Evolutionary conservation across 169 alveolate genomes (phyloP), one percentile per base, ranked within the genome.

Genomic region (Cryptosporidium viatorum): DNA sequence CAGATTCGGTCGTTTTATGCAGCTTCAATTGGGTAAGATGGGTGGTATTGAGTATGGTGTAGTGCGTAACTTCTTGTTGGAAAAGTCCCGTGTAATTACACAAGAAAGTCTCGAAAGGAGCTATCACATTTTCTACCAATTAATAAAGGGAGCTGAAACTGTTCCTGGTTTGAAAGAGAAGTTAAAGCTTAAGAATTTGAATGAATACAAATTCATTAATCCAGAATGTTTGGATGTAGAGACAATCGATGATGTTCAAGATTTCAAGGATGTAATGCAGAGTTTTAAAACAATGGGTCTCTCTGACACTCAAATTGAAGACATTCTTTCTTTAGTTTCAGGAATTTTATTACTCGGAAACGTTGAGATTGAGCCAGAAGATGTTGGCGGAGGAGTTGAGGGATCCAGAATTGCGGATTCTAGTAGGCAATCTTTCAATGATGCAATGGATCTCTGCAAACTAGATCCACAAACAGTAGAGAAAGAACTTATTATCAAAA

Each of bases 1-100:
- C 65, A 95, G 99, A 71, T 98, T 98, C 93, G 99, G 99, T 31
- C 97, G 99, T 85, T 98, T 97, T 94, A 98, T 97, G 94, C 98
- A 97, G 85, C 85, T 93, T 39, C 95, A 94, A 52, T 94, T 94
- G 48, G 95, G 96, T 26, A 92, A 91, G 43, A 95, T 93, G 71
- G 98, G 98, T 26, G 97, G 98, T 71, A 96, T 96, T 39, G 94
- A 94, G 29, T 91, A 94, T 86, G 98, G 98, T 70, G 92, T 96
- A 29, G 99, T 99, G 29, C 95, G 94, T 23, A 97, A 97, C 58
- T 98, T 96, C 93, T 93, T 98, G 43, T 92, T 98, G 67, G 99
- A 98, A 91, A 98, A 98, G 91, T 94, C 99, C 59, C 95, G 99
- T 93, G 98, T 98, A 35, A 95, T 97, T 43, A 95, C 98, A 16